Base-by-base conservation (phyloP, 192 early-diverging fungal species). In the Podochytrium sp. region DNA sequence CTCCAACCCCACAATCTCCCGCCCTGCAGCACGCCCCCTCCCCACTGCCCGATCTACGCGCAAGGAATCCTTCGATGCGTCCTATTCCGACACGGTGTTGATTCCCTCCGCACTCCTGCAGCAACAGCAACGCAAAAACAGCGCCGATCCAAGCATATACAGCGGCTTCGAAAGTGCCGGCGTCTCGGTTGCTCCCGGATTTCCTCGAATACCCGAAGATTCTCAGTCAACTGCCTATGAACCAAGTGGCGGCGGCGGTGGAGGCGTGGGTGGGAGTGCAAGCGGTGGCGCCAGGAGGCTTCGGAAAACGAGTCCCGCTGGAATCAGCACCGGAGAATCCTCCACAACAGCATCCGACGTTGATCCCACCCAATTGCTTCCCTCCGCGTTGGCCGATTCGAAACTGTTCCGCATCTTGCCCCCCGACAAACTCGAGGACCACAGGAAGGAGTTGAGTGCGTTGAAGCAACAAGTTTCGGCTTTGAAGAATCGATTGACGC, bases 401-500 rank as follows among this genome's bases (percentile, higher is more conserved):
- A 75, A 76, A 27, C 61, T 49, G 7, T 86, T 80, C 50, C 38
- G 40, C 25, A 70, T 83, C 2, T 58, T 84, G 3, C 25, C 43
- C 1, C 47, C 76, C 6, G 81, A 84, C 39, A 40, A 40, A 42
- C 85, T 86, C 39, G 76, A 82, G 3, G 78, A 64, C 34, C 47
- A 74, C 27, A 82, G 82, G 53, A 77, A 75, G 29, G 77, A 75
- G 51, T 42, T 86, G 18, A 47, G 29, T n/a, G 50, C 55, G 27
- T 42, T 83, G 34, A 62, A 37, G 0, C 38, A 23, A 10, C 70
- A 76, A 25, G 67, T 86, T 3, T 25, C 35, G 33, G 71, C 65
- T 0, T 74, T 86, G 33, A 80, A 84, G 51, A 79, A 70, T 29
- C 71, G 80, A 55, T 56, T 86, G 35, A 71, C 78, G 58, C 64